A percentile compares a stretch with the other conserved stretches of the same genome.
Evolutionary conservation across 2,329 filamentous ascomycete species (phyloP).

Genomic region (Fusarium tricinctum): DNA sequence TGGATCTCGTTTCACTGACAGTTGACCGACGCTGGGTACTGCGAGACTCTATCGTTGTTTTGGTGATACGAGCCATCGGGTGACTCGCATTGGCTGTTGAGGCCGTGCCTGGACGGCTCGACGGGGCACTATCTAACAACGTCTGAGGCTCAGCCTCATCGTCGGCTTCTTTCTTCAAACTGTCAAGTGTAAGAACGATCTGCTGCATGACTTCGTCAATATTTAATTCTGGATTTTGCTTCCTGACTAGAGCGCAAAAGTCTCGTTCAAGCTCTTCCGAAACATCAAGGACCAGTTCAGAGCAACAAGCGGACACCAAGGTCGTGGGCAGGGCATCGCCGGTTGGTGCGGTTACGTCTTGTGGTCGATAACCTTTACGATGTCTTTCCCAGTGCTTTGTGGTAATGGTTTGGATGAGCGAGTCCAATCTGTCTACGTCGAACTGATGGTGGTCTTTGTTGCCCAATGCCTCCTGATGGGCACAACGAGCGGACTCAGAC

Average conservation of each 20-base stretch:
- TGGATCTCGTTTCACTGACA: slow-evolving; percentile 29
- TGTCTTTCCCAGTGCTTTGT: slow-evolving; percentile 64
- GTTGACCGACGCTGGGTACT: slow-evolving; percentile 37
- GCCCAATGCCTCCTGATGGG: slow-evolving; percentile 59
- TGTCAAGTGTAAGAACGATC: slow-evolving; percentile 57
- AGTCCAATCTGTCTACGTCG: slow-evolving; percentile 33
- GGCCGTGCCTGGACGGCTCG: slow-evolving; percentile 37
- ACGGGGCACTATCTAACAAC: slow-evolving; percentile 23
- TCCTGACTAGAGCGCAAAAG: slow-evolving; percentile 66
- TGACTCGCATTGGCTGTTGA: slow-evolving; percentile 34
- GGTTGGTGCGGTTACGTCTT: slow-evolving; percentile 50
- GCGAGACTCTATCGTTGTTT: slow-evolving; percentile 34
- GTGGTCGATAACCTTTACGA: slow-evolving; percentile 53
- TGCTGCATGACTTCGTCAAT: slow-evolving; percentile 62
- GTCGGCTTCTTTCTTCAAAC: slow-evolving; percentile 36
- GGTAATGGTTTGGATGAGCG: slow-evolving; percentile 61
- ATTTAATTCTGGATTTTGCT: slow-evolving; percentile 56
- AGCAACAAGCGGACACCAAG: slow-evolving; percentile 62
- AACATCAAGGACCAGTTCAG: slow-evolving; percentile 62
- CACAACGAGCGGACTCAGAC: slow-evolving; percentile 62
- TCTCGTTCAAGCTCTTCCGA: slow-evolving; percentile 62
- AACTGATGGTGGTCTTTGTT: slow-evolving; percentile 25
- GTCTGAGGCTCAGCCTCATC: slow-evolving; percentile 34
- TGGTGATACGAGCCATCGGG: slow-evolving; percentile 43
- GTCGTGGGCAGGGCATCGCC: slow-evolving; percentile 51